phyloP scores from a whole-genome alignment of 345 rosid species.

The Abelmoschus esculentus region DNA sequence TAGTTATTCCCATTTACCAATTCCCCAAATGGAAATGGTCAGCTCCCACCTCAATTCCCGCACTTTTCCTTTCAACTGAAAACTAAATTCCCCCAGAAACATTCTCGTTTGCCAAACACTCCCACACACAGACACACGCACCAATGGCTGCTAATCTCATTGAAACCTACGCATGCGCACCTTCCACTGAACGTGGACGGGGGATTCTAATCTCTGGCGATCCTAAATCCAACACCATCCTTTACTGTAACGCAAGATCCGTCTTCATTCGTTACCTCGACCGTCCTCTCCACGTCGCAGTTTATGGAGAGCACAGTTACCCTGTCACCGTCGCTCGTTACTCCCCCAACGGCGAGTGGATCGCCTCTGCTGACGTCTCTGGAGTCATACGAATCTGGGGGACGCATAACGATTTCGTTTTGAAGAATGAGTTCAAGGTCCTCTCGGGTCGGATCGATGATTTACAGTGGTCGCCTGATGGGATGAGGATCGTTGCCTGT shows the following conservation, averaged over 20 bases:
- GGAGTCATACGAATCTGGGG: conserved; percentile 95
- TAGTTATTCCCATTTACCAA: too few species aligned
- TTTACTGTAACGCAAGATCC: conserved; percentile 77
- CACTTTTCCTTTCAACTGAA: neutral
- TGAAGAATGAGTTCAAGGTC: conserved; percentile 85
- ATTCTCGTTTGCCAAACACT: neutral
- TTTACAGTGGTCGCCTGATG: conserved; percentile 93
- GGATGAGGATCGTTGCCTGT: conserved; percentile 74
- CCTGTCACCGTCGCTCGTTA: conserved; percentile 83
- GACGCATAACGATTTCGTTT: conserved; percentile 70
- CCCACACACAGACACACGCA: neutral
- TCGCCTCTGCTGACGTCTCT: conserved; percentile 87
- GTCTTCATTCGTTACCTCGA: conserved; percentile 66
- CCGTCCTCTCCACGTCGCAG: conserved; percentile 59
- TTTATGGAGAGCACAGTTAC: conserved; percentile 87
- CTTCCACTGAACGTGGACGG: conserved; percentile 84
- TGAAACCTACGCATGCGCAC: conserved; percentile 77
- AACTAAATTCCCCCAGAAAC: neutral
- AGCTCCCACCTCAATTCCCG: conserved; percentile 14
- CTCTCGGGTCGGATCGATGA: conserved; percentile 88
- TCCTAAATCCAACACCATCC: conserved; percentile 58
- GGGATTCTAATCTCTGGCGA: conserved; percentile 79
- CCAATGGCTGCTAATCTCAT: conserved; percentile 43
- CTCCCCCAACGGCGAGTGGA: conserved; percentile 99
- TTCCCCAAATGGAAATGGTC: too few species aligned